Evolutionary conservation across 2,329 filamentous ascomycete species (phyloP).

Genomic region (Hymenoscyphus scutula): DNA sequence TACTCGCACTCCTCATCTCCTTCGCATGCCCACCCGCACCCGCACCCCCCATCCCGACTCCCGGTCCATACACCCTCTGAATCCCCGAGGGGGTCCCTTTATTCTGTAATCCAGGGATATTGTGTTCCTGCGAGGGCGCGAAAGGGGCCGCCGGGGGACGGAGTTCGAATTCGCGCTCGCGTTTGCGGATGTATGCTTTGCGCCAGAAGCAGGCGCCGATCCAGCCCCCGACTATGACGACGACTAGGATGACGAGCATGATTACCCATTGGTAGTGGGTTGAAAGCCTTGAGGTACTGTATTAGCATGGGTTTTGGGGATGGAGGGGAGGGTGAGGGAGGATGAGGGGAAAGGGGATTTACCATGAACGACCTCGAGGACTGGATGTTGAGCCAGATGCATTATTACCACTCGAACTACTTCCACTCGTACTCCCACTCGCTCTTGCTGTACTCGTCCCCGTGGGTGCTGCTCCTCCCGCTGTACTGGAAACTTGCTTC

Average conservation of each 20-base stretch:
- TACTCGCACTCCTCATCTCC: constrained; percentile 10
- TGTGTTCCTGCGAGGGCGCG: constrained; percentile 39
- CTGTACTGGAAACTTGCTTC: constrained; percentile 40
- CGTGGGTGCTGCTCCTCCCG: constrained; percentile 27
- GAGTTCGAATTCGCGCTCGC: constrained; percentile 49
- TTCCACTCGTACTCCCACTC: not conserved
- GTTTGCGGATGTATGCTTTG: constrained; percentile 69
- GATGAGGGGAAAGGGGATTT: constrained; percentile 11
- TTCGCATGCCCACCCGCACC: constrained; percentile 1
- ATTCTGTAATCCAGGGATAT: constrained; percentile 23
- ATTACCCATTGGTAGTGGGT: constrained; percentile 78
- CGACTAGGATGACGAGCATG: constrained; percentile 71
- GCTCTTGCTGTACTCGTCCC: constrained; percentile 8
- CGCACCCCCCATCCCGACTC: not conserved
- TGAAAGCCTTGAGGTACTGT: constrained; percentile 52
- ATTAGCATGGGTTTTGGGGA: constrained; percentile 10
- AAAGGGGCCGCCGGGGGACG: constrained; percentile 36
- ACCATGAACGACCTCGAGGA: constrained; percentile 16
- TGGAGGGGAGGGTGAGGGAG: constrained; percentile 8
- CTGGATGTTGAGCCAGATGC: not conserved
- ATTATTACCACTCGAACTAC: constrained; percentile 18
- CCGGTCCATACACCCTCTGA: constrained; percentile 14
- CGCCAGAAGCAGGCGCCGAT: constrained; percentile 68
- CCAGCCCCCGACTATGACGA: constrained; percentile 67
- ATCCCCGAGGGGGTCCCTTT: constrained; percentile 5